Percentiles rank a stretch among this genome's conserved stretches.
These are phyloP conservation scores for Coemansia sp. DNA, from an alignment of 192 early-diverging fungal species.

Conservation along the genomic window DNA sequence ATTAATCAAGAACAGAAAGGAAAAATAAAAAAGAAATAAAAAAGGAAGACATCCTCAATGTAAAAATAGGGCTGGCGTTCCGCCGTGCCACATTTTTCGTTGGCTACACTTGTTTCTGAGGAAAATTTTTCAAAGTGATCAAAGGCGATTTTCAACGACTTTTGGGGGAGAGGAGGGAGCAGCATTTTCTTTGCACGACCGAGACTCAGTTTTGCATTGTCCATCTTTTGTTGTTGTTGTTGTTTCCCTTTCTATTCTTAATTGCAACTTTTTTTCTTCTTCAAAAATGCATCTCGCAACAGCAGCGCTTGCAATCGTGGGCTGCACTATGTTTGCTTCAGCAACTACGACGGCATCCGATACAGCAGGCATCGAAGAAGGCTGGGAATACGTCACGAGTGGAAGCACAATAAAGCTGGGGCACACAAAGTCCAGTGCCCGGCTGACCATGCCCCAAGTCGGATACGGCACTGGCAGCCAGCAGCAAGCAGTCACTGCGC, in stretches of 20 bases:
- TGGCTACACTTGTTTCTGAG: neutral
- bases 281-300: neutral
- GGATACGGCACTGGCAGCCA: constrained; percentile 55
- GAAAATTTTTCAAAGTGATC: too few relatives aligned
- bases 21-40: neutral
- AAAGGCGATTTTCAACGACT: too few relatives aligned
- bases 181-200: too few relatives aligned
- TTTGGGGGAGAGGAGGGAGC: too few relatives aligned
- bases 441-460: constrained; percentile 50
- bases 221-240: neutral
- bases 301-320: neutral
- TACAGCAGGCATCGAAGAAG: constrained; percentile 21
- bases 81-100: neutral
- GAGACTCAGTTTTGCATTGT: too few relatives aligned
- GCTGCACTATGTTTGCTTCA: neutral
- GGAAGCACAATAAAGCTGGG: constrained; percentile 50
- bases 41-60: neutral
- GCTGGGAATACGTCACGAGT: constrained; percentile 41
- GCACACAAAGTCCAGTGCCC: constrained; percentile 28
- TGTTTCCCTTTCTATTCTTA: neutral
- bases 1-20: neutral
- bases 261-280: neutral
- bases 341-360: neutral
- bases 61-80: neutral
- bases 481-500: constrained; percentile 49